Evolutionary conservation across 164 flowering plant species (phyloP), one percentile per base, ranked within the genome.

Genomic region (Stephania japonica): DNA sequence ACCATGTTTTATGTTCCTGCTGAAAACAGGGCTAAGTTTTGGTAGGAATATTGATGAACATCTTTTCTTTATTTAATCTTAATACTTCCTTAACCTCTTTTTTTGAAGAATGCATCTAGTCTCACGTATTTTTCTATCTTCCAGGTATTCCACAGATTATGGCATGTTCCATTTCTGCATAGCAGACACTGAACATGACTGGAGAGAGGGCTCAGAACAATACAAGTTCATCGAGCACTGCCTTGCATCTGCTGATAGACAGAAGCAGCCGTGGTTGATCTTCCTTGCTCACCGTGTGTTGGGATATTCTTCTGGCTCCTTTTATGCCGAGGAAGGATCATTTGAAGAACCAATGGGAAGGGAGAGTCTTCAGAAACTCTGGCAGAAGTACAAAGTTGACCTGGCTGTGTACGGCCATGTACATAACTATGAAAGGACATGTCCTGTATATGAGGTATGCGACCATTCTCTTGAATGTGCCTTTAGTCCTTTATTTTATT

Each of bases 341-440:
- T 92, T 88, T 84, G 92, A 62, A 49, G 97, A 94, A 75, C 97
- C 98, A 66, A 92, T 94, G 97, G 98, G 98, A 1, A 85, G 92
- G 70, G 95, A 91, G 59, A 82, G 86, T 82, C 92, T 94, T 78
- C 97, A 94, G 76, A 86, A 80, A 65, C 93, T 94, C 23, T 94
- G 97, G 98, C 98, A 92, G 84, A 92, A 90, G 77, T 88, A 94
- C 82, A 91, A 90, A 71, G 97, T 94, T 12, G 98, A 94, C 75
- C 78, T 94, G 43, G 97, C 95, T 67, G 63, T 94, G n/a, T 94
- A 79, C 78, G 98, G 97, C 50, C 98, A 94, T 78, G 96, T 86
- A 11, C 98, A 94, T 77, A 91, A 85, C 75, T 94, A 94, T 49
- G 98, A 94, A 80, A 89, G 98, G 77, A 94, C 93, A 23, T 94